Base-by-base conservation (phyloP, 257 asterid genomes). In the Rehmannia glutinosa region DNA sequence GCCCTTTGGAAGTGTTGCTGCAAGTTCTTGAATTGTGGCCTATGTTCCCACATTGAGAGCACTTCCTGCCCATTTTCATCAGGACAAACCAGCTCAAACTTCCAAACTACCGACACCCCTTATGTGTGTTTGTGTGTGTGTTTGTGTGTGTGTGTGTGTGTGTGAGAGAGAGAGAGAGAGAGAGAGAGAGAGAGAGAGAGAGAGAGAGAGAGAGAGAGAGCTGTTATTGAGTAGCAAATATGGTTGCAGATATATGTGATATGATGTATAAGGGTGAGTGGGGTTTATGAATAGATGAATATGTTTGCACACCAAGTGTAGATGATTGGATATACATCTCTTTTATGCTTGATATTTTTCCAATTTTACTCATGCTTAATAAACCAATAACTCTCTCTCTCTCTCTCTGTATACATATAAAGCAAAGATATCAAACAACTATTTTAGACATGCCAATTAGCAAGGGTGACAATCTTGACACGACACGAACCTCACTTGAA, bases 21-120 rank as follows among this genome's bases (percentile, higher is more conserved):
- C 97, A 91, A 45, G 97, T 86, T 78, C 94, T 91, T 71, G 96
- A 83, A 78, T 91, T 91, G 77, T 91, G 97, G 43, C 97, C 97
- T 27, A 79, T 78, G 78, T 80, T 85, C 39, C 96, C 95, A 74
- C 97, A 91, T 69, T 85, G 90, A 52, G 96, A 86, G 81, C 97
- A 88, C 78, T 91, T 91, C 28, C 97, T 88, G 11, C 83, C 94
- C 97, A 86, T 91, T 80, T 81, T 79, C 56, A 43, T 53, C 64
- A 47, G 62, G 51, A 30, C 64, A 56, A 30, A 33, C 1, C 0
- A 19, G 0, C 16, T 39, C 24, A 6, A 54, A 54, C 8, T 12
- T n/a, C 61, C 63, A 27, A 62, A 62, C 78, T 41, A 56, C 62
- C 54, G 13, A 45, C 78, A 19, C 24, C 15, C 6, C 10, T 13